These are phyloP conservation scores for Talaromyces thailandensis DNA, from an alignment of 495 filamentous ascomycete genomes.

Conservation along the genomic window DNA sequence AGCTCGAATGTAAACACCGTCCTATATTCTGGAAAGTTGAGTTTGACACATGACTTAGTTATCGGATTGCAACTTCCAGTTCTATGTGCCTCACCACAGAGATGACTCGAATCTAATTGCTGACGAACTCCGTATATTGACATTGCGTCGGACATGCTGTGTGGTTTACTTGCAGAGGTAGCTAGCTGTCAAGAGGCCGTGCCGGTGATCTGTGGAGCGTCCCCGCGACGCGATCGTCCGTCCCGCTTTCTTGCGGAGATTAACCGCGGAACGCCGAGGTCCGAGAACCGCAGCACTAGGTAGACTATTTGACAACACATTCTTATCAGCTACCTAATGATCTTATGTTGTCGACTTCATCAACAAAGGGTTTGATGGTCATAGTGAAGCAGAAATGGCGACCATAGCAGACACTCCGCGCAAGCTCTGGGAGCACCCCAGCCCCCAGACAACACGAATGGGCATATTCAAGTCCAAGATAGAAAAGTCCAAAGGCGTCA, in stretches of 20 bases:
- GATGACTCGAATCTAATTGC: too few relatives aligned
- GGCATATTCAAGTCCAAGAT: slow-evolving; percentile 39
- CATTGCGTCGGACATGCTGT: too few relatives aligned
- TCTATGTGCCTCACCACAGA: too few relatives aligned
- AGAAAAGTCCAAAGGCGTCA: slow-evolving; percentile 11
- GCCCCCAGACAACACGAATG: slow-evolving; percentile 54
- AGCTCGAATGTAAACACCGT: not conserved
- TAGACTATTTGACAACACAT: not conserved
- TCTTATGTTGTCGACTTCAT: not conserved
- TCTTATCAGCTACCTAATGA: not conserved
- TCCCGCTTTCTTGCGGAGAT: not conserved
- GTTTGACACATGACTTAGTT: too few relatives aligned
- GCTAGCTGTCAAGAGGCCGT: too few relatives aligned
- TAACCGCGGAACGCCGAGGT: not conserved
- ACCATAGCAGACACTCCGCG: slow-evolving; percentile 15
- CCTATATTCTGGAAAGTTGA: not conserved
- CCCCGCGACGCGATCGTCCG: not conserved
- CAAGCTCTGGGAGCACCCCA: slow-evolving; percentile 53
- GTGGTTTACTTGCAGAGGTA: too few relatives aligned
- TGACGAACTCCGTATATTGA: too few relatives aligned
- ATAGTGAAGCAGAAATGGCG: not conserved
- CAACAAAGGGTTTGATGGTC: not conserved
- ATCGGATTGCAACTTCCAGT: too few relatives aligned
- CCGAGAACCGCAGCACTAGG: too few relatives aligned
- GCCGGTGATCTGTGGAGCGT: not conserved